These are phyloP conservation scores for Erodium maritimum DNA, from an alignment of 345 rosid genomes.

Conservation along the genomic window DNA sequence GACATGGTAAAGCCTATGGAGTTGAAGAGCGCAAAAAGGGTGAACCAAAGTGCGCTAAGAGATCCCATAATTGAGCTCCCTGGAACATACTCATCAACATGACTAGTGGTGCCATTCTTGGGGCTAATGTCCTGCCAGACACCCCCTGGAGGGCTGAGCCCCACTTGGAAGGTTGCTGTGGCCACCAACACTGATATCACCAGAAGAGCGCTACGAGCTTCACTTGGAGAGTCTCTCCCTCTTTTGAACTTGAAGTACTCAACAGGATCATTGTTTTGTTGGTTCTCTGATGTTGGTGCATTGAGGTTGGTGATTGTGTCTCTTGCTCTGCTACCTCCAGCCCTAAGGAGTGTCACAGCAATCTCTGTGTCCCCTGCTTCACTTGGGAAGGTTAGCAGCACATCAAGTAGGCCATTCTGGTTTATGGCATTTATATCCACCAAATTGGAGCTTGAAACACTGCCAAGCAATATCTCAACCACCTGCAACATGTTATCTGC, in stretches of 20 bases:
- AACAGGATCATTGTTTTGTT: not conserved
- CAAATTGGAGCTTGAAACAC: not conserved
- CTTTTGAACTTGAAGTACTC: conserved; percentile 3
- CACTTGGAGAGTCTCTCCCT: conserved; percentile 1
- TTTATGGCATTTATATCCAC: conserved; percentile 9
- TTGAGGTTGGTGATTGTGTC: not conserved
- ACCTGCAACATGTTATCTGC: conserved; percentile 3
- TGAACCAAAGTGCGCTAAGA: too few relatives aligned
- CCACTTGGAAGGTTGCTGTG: conserved; percentile 4
- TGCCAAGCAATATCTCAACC: conserved; percentile 3
- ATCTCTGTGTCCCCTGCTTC: conserved; percentile 14
- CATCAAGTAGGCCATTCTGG: conserved; percentile 6
- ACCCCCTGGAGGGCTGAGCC: conserved; percentile 6
- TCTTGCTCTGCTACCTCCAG: conserved; percentile 4
- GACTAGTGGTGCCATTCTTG: too few relatives aligned
- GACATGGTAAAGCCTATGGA: too few relatives aligned
- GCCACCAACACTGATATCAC: conserved; percentile 1
- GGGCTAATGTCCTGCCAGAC: conserved; percentile 8
- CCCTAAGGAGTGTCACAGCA: conserved; percentile 3
- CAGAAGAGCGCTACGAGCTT: not conserved
- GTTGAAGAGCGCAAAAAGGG: too few relatives aligned
- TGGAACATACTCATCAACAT: too few relatives aligned
- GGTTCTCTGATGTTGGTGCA: too few relatives aligned
- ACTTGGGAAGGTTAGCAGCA: conserved; percentile 9
- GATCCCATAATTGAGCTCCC: too few relatives aligned